These are phyloP conservation scores for Lindgomyces ingoldianus DNA, from an alignment of 495 filamentous ascomycete genomes.

Conservation along the genomic window DNA sequence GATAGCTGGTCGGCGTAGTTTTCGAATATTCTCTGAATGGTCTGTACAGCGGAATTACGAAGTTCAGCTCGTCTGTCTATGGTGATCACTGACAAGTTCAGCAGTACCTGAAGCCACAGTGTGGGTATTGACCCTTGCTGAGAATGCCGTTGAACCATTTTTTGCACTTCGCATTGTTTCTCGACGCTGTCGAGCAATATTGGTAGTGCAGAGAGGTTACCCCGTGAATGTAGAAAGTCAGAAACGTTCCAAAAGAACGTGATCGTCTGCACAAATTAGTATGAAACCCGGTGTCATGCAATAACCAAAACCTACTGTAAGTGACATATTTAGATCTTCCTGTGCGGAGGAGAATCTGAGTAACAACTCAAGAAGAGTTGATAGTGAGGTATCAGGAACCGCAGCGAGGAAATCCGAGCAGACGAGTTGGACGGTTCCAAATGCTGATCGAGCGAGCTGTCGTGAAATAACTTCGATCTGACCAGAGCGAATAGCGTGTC, in stretches of 20 bases:
- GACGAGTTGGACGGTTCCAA: constrained; percentile 84
- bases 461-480: constrained; percentile 52
- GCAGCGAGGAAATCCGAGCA: constrained; percentile 89
- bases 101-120: constrained; percentile 82
- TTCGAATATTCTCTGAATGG: constrained; percentile 86
- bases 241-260: constrained; percentile 96
- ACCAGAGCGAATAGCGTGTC: neutral
- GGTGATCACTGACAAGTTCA: constrained; percentile 73
- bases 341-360: constrained; percentile 82
- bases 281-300: neutral
- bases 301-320: constrained; percentile 61
- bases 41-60: constrained; percentile 89
- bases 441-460: constrained; percentile 78
- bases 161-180: constrained; percentile 49
- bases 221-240: constrained; percentile 68
- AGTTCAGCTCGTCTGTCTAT: constrained; percentile 80
- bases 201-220: constrained; percentile 51
- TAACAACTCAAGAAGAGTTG: constrained; percentile 83
- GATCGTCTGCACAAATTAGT: constrained; percentile 58
- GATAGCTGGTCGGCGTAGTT: constrained; percentile 81
- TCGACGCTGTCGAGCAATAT: constrained; percentile 46
- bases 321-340: constrained; percentile 91
- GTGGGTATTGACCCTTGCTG: constrained; percentile 58
- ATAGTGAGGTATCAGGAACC: constrained; percentile 74
- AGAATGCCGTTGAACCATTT: constrained; percentile 53